Conservation (phyloP, 495 filamentous ascomycete genomes). For the Penicillium bovifimosum region DNA sequence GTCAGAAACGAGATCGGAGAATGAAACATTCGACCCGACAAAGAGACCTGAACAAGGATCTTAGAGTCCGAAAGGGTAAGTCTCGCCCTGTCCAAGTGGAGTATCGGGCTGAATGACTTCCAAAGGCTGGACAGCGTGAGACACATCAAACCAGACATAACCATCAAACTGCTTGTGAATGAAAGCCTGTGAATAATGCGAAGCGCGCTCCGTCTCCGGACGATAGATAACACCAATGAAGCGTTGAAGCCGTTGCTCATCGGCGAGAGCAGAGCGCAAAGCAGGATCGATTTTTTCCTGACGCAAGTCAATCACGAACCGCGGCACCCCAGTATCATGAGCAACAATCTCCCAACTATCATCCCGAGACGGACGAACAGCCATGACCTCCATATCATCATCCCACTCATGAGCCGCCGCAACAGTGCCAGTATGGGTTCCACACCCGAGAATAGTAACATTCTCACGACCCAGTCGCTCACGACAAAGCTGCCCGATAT, state of each 20-base stretch:
- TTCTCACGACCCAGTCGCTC: slow-evolving; percentile 43
- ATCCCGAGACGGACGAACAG: slow-evolving; percentile 34
- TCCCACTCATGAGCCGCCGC: slow-evolving; percentile 53
- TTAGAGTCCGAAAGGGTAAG: slow-evolving; percentile 55
- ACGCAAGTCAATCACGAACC: slow-evolving; percentile 48
- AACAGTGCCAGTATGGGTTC: slow-evolving; percentile 51
- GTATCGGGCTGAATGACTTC: slow-evolving; percentile 49
- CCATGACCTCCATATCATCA: slow-evolving; percentile 52
- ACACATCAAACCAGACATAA: slow-evolving; percentile 53
- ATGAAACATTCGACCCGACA: too few species aligned
- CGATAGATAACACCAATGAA: slow-evolving; percentile 60
- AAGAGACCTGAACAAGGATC: too few species aligned
- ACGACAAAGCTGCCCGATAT: slow-evolving; percentile 52
- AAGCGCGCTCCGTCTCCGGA: slow-evolving; percentile 48
- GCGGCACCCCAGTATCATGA: slow-evolving; percentile 39
- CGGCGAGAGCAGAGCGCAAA: slow-evolving; percentile 36
- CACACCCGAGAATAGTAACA: slow-evolving; percentile 49
- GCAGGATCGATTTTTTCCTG: slow-evolving; percentile 28
- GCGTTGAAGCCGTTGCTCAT: slow-evolving; percentile 41
- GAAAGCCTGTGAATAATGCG: slow-evolving; percentile 50
- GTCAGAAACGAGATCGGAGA: too few species aligned
- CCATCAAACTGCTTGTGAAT: slow-evolving; percentile 54
- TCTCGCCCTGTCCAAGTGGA: slow-evolving; percentile 42
- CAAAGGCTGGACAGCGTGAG: slow-evolving; percentile 45
- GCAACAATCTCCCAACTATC: slow-evolving; percentile 45